These are phyloP conservation scores for Podaxis sp. DNA, from an alignment of 768 basidiomycete genomes.

Conservation along the genomic window DNA sequence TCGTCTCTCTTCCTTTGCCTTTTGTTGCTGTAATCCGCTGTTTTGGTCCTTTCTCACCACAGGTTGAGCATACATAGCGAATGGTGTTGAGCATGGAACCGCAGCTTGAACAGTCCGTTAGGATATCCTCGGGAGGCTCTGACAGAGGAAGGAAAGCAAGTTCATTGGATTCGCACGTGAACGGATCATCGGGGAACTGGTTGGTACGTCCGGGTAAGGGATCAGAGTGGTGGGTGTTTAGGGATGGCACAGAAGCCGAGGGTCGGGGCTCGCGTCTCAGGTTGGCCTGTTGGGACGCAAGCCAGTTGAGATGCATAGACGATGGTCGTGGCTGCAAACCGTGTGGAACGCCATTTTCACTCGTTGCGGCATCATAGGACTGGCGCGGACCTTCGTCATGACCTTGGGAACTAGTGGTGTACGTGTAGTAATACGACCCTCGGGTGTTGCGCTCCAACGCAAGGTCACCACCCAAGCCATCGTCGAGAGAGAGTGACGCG, in stretches of 20 bases:
- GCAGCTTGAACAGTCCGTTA: slow-evolving; percentile 85
- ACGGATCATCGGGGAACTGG: slow-evolving; percentile 6
- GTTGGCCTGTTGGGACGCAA: slow-evolving; percentile 48
- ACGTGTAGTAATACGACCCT: slow-evolving; percentile 78
- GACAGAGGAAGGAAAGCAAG: slow-evolving; percentile 48
- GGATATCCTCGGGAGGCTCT: slow-evolving; percentile 53
- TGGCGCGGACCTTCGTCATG: slow-evolving; percentile 45
- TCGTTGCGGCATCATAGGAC: slow-evolving; percentile 20
- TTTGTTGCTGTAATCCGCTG: slow-evolving; percentile 27
- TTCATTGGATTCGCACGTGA: slow-evolving; percentile 40
- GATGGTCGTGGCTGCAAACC: slow-evolving; percentile 47
- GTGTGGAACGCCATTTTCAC: slow-evolving; percentile 23
- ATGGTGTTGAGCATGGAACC: slow-evolving; percentile 73
- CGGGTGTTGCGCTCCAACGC: slow-evolving; percentile 63
- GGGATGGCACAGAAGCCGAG: slow-evolving; percentile 22
- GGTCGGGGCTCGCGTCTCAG: slow-evolving; percentile 16
- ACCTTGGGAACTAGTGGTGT: slow-evolving; percentile 52
- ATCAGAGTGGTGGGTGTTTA: slow-evolving; percentile 28
- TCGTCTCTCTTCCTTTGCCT: slow-evolving; percentile 47
- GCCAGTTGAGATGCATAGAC: slow-evolving; percentile 66
- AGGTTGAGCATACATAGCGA: slow-evolving; percentile 86
- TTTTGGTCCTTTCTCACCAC: slow-evolving; percentile 71
- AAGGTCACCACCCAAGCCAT: slow-evolving; percentile 57
- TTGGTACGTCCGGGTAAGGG: slow-evolving; percentile 20
- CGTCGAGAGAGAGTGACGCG: slow-evolving; percentile 37